Evolutionary conservation across 2,329 filamentous ascomycete species (phyloP).

Genomic region (Dendrostoma leiphaemia): DNA sequence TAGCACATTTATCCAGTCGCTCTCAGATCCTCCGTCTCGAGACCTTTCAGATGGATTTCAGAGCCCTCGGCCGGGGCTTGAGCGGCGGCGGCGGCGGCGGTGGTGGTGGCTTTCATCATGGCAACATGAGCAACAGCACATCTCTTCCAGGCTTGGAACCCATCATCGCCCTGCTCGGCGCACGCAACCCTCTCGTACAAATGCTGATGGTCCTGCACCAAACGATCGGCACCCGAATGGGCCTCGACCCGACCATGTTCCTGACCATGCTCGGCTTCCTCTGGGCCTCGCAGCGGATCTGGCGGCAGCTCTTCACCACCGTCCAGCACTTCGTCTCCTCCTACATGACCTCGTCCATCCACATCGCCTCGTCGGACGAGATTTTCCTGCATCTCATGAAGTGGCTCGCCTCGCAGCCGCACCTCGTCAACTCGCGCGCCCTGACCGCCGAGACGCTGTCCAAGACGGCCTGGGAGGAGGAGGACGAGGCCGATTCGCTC

Average conservation of each 20-base stretch:
- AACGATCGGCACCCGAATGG: constrained; percentile 41
- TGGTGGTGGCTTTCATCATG: too few relatives aligned
- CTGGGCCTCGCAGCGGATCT: constrained; percentile 44
- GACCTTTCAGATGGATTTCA: constrained; percentile 31
- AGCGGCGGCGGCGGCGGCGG: constrained; percentile 22
- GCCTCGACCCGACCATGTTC: constrained; percentile 47
- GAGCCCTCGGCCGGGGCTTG: constrained; percentile 15
- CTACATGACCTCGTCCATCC: constrained; percentile 51
- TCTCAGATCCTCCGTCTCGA: too few relatives aligned
- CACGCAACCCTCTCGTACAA: constrained; percentile 39
- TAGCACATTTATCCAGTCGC: too few relatives aligned
- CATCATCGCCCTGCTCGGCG: constrained; percentile 44
- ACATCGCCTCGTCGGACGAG: constrained; percentile 53
- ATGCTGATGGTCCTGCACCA: constrained; percentile 45
- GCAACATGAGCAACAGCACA: constrained; percentile 22
- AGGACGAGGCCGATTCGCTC: constrained; percentile 43
- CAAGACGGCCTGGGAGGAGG: constrained; percentile 56
- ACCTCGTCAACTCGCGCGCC: constrained; percentile 48
- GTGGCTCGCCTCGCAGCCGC: constrained; percentile 54
- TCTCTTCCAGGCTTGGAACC: constrained; percentile 33
- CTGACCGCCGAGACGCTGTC: constrained; percentile 55
- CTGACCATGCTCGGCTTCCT: constrained; percentile 44
- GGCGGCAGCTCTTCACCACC: constrained; percentile 33
- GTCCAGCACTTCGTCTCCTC: constrained; percentile 33
- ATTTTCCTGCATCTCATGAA: constrained; percentile 59